Conservation (phyloP, 1,139 yeast species). For the Eremothecium gossypii region DNA sequence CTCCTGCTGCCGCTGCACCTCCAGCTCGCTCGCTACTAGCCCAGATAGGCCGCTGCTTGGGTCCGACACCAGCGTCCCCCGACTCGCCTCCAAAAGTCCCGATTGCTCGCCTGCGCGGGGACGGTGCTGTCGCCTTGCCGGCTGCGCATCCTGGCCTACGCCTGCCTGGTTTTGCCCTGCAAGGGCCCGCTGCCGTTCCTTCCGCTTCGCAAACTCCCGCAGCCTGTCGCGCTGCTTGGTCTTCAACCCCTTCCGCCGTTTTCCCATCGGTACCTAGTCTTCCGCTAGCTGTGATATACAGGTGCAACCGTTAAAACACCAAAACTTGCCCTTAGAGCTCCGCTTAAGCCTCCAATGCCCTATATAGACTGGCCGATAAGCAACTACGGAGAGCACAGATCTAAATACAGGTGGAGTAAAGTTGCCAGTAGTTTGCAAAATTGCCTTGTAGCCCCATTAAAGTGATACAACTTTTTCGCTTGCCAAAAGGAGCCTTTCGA, state of each 20-base stretch:
- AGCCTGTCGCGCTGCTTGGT: constrained; percentile 15
- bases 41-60: constrained; percentile 28
- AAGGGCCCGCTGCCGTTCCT: constrained; percentile 6
- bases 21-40: constrained; percentile 26
- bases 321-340: too few relatives aligned
- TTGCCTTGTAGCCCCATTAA: too few relatives aligned
- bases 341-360: too few relatives aligned
- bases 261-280: not conserved
- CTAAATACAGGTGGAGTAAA: too few relatives aligned
- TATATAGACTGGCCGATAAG: too few relatives aligned
- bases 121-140: not conserved
- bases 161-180: not conserved
- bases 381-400: too few relatives aligned
- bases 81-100: not conserved
- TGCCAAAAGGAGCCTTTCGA: too few relatives aligned
- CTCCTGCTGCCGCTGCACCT: constrained; percentile 13
- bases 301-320: too few relatives aligned
- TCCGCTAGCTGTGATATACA: too few relatives aligned
- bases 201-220: constrained; percentile 11
- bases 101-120: not conserved
- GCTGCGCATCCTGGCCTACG: not conserved
- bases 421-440: too few relatives aligned
- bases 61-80: constrained; percentile 13
- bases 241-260: constrained; percentile 9
- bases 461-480: too few relatives aligned